A percentile compares a stretch with the other conserved stretches of the same genome.
phyloP scores from a whole-genome alignment of 129 eudicot genomes.

The Erigeron canadensis region DNA sequence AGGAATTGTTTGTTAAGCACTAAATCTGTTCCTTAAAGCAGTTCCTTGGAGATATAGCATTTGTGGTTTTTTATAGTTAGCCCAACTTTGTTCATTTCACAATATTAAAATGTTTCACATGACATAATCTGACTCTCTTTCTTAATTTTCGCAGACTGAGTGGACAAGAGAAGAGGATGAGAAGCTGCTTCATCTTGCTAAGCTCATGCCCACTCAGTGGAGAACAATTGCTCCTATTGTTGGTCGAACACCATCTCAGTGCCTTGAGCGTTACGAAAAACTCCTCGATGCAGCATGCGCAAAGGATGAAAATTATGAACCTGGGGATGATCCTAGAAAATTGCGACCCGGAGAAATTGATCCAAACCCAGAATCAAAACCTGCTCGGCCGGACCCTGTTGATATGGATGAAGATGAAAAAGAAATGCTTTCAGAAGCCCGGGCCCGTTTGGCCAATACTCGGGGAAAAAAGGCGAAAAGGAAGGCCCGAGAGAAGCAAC shows the following conservation, averaged over 20 bases:
- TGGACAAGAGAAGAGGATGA: conserved; percentile 99
- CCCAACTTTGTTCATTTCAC: background rate
- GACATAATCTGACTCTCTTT: background rate
- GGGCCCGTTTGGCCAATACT: conserved; percentile 93
- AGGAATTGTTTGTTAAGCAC: no score
- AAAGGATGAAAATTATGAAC: conserved; percentile 87
- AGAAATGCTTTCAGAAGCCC: conserved; percentile 99
- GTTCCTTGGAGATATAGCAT: no score
- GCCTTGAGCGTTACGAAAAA: conserved; percentile 91
- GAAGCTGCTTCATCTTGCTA: conserved; percentile 54
- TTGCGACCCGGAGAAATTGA: conserved; percentile 97
- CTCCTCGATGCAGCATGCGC: conserved; percentile 98
- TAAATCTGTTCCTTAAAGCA: no score
- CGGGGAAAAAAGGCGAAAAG: conserved; percentile 97
- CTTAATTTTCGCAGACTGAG: background rate
- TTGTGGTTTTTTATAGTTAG: no score
- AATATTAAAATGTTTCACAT: background rate
- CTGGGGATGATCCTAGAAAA: conserved; percentile 94
- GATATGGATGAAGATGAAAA: conserved; percentile 99
- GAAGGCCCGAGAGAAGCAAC: conserved; percentile 87
- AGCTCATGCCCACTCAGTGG: conserved; percentile 85
- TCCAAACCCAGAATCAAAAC: conserved; percentile 96
- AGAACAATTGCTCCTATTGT: conserved; percentile 97
- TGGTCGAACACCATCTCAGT: conserved; percentile 97
- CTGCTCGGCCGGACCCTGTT: conserved; percentile 98